These are phyloP conservation scores for Carex cristatella DNA, from an alignment of 176 grass and related monocot genomes.

Conservation along the genomic window DNA sequence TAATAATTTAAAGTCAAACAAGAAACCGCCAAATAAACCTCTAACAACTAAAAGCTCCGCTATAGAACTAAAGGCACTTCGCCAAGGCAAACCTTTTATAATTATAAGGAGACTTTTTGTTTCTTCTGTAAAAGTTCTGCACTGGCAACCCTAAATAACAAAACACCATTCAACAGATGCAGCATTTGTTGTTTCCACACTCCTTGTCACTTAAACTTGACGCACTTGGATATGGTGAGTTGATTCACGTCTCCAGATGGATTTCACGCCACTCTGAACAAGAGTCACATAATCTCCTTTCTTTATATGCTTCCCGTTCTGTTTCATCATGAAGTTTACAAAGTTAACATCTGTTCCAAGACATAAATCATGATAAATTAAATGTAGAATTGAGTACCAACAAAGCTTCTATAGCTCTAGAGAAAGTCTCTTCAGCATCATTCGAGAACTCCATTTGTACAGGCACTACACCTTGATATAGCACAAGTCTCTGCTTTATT, in stretches of 20 bases:
- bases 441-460: conserved; percentile 85
- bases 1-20: background rate
- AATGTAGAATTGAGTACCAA: conserved; percentile 38
- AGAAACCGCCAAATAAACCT: conserved; percentile 21
- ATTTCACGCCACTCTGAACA: conserved; percentile 81
- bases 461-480: conserved; percentile 87
- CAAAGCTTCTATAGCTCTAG: conserved; percentile 65
- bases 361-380: background rate
- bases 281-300: conserved; percentile 82
- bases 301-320: conserved; percentile 54
- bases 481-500: conserved; percentile 72
- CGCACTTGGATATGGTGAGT: conserved; percentile 96
- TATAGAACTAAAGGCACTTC: conserved; percentile 20
- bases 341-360: background rate
- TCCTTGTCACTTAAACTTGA: conserved; percentile 44
- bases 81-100: conserved; percentile 13
- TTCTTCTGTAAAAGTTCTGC: background rate
- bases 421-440: conserved; percentile 94
- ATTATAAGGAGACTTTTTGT: background rate
- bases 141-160: conserved; percentile 10
- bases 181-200: background rate
- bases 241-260: conserved; percentile 84
- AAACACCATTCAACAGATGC: conserved; percentile 34
- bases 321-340: conserved; percentile 33
- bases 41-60: conserved; percentile 27